Conservation (phyloP, 2,329 filamentous ascomycete species). For the Fusarium coffeatum region DNA sequence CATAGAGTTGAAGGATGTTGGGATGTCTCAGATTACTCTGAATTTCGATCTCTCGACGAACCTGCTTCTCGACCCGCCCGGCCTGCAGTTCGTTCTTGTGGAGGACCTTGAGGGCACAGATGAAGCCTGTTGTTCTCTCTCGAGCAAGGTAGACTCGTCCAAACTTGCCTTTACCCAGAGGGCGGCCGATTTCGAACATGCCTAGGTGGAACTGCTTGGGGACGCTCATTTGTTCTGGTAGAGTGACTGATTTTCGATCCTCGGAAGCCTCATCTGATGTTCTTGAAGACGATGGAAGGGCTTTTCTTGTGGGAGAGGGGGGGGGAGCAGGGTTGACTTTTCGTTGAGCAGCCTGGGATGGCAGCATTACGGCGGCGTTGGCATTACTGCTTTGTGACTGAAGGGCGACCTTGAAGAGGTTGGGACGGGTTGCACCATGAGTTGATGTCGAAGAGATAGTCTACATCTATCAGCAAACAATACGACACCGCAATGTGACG, state of each 20-base stretch:
- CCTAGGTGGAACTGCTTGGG: conserved; percentile 83
- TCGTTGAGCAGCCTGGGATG: conserved; percentile 72
- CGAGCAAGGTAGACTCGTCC: conserved; percentile 86
- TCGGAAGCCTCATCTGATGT: conserved; percentile 61
- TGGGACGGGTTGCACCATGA: conserved; percentile 74
- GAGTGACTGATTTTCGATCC: conserved; percentile 63
- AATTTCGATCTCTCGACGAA: conserved; percentile 88
- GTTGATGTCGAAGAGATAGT: conserved; percentile 49
- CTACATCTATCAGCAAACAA: conserved; percentile 55
- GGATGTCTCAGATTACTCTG: conserved; percentile 87
- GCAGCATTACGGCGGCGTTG: conserved; percentile 73
- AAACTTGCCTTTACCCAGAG: conserved; percentile 88
- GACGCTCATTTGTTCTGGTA: conserved; percentile 67
- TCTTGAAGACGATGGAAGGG: conserved; percentile 56
- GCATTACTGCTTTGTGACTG: conserved; percentile 80
- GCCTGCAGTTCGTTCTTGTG: conserved; percentile 85
- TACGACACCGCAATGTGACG: neutral
- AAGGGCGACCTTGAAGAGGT: conserved; percentile 86
- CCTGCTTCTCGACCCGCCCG: conserved; percentile 83
- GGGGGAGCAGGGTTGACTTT: conserved; percentile 56
- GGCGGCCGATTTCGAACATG: conserved; percentile 94
- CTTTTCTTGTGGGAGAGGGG: conserved; percentile 65
- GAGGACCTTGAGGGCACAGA: conserved; percentile 86
- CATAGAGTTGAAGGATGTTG: conserved; percentile 84
- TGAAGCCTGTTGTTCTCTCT: conserved; percentile 80